Base-by-base conservation (phyloP, 208 protist genomes). In the Trypanosoma lewisi region DNA sequence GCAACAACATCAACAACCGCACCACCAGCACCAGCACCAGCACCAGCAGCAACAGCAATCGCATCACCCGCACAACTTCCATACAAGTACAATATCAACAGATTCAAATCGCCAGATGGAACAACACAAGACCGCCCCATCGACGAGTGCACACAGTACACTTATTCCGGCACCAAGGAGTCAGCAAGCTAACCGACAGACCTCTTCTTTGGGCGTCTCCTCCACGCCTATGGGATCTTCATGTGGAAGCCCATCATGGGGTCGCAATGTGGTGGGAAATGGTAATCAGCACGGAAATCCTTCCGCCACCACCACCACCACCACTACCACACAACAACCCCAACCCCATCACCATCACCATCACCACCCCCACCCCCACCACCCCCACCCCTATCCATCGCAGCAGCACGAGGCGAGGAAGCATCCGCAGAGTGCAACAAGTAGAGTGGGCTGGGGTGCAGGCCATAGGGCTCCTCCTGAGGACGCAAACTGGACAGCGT, bases 121-220 rank as follows among this genome's bases (percentile, higher is more conserved):
- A 9, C 44, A 70, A 21, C 62, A 70, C 14, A 41, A 5, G 27
- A 2, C 52, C 4, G 19, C n/a, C 34, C 42, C 31, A 28, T 44
- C 47, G 19, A 55, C 44, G 14, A n/a, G n/a, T n/a, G n/a, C n/a
- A n/a, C 67, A 67, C 67, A 52, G 52, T 28, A 67, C 67, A 8
- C 59, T 59, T 30, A 73, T 73, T 53, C 67, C 67, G 4, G 67
- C 51, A 8, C 67, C 67, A 28, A 63, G 67, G 31, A 73, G 67
- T 60, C 67, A 73, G 36, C 67, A 73, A 42, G 42, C 23, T 19
- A 57, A 60, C 17, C 34, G 59, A 12, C 39, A 51, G 27, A 17
- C 39, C 1, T 37, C 41, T 21, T 36, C 56, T 39, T 5, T 47
- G 31, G 30, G 30, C 4, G 33, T 33, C 19, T 21, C 34, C 4